Conservation (phyloP, 495 filamentous ascomycete species). For the Penicillium paxilli region DNA sequence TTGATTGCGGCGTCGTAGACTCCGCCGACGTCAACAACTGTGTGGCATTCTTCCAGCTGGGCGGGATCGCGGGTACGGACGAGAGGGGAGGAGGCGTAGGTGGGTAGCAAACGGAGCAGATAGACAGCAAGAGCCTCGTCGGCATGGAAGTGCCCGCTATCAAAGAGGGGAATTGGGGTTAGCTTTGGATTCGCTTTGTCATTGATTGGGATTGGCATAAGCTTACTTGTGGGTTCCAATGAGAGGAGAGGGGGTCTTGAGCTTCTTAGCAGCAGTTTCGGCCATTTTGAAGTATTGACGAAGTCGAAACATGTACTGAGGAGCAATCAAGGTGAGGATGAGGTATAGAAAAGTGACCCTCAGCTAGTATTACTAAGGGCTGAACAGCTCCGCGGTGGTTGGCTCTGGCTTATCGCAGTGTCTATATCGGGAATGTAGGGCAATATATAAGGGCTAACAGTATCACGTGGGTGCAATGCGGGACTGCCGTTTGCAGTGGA, state of each 20-base stretch:
- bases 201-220: neutral
- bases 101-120: constrained; percentile 86
- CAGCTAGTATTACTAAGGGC: constrained; percentile 9
- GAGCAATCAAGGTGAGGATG: neutral
- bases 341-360: neutral
- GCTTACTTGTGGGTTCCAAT: constrained; percentile 86
- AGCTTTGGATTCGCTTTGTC: neutral
- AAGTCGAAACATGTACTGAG: constrained; percentile 32
- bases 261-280: constrained; percentile 64
- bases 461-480: too few species aligned
- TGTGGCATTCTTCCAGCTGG: constrained; percentile 79
- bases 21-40: constrained; percentile 92
- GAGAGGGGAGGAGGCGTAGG: constrained; percentile 72
- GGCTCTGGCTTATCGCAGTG: constrained; percentile 21
- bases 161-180: neutral
- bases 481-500: too few species aligned
- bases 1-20: constrained; percentile 75
- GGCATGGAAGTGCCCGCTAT: constrained; percentile 92
- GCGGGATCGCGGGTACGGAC: constrained; percentile 84
- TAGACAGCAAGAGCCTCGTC: constrained; percentile 98
- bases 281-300: constrained; percentile 56
- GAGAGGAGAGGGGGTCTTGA: constrained; percentile 62
- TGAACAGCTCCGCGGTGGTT: constrained; percentile 21
- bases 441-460: constrained; percentile 7
- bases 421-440: constrained; percentile 27